Conservation (phyloP, 768 basidiomycete genomes). For the Boletus tomentosulus region DNA sequence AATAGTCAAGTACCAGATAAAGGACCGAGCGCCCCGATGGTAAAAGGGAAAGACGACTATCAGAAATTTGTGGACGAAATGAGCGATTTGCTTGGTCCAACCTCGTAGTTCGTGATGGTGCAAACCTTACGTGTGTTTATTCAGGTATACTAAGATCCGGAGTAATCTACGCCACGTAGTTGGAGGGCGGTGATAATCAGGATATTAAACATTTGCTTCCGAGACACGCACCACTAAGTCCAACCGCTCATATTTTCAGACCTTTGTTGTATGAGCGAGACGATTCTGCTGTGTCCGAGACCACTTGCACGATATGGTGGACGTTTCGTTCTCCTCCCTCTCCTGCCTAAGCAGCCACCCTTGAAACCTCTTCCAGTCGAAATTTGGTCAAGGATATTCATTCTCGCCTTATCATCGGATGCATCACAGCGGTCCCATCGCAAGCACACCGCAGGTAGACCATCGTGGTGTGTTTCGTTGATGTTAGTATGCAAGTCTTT, state of each 20-base stretch:
- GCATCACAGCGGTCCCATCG: constrained; percentile 7
- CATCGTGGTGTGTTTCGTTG: constrained; percentile 24
- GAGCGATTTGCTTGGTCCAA: constrained; percentile 53
- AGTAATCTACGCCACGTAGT: not conserved
- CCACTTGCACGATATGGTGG: constrained; percentile 60
- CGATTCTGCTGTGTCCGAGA: constrained; percentile 59
- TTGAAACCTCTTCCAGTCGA: constrained; percentile 60
- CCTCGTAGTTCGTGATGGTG: constrained; percentile 12
- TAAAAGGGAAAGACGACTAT: constrained; percentile 63
- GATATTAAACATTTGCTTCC: not conserved
- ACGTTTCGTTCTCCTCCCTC: constrained; percentile 59
- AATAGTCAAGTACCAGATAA: constrained; percentile 14
- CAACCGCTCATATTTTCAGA: not conserved
- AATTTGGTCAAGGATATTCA: constrained; percentile 65
- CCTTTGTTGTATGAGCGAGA: constrained; percentile 30
- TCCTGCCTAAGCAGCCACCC: constrained; percentile 54
- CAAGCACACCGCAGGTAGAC: constrained; percentile 3
- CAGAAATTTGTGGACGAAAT: constrained; percentile 74
- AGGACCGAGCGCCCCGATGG: constrained; percentile 19
- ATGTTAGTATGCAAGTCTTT: constrained; percentile 39
- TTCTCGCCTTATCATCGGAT: constrained; percentile 25
- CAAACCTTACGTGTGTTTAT: not conserved
- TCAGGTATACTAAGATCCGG: not conserved
- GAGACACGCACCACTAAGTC: not conserved
- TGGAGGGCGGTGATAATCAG: not conserved